Base-by-base conservation (phyloP, 1,284 basidiomycete species). In the Cystobasidiaceae sp. region DNA sequence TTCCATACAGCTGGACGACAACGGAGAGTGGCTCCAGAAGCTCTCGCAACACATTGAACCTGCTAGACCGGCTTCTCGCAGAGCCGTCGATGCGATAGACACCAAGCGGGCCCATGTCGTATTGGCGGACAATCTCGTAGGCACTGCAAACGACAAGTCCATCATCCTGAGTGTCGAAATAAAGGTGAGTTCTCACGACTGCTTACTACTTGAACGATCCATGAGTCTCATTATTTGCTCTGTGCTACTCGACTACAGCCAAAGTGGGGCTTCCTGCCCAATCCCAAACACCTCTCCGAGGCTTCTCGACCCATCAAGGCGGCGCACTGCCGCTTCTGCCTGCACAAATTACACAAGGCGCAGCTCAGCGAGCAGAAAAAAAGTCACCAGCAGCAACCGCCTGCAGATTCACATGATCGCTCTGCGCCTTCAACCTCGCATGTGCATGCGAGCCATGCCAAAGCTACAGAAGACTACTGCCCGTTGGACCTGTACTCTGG, bases 251-350 rank as follows among this genome's bases (percentile, higher is more conserved):
- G 23, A 11, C 5, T 37, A 56, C 71, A 94, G 92, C 92, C 92
- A 46, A 96, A 96, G 80, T 96, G 92, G 91, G 90, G 85, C 2
- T 94, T 96, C 77, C 77, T 94, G 30, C 90, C 92, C 5, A 80
- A 80, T 27, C 69, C 81, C 17, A 70, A 74, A 9, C 80, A 86
- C 77, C 79, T 89, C 50, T 85, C 89, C 0, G 72, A 79, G 2
- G 77, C 79, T 54, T 87, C 85, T 0, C 79, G 77, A 17, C 67
- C 73, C 0, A 78, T 85, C 72, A 96, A 94, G 79, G 80, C 80
- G 4, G 78, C 77, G 28, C 85, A 86, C 32, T 93, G 90, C 78
- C 83, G 92, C 68, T 93, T 89, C 76, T 91, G 90, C 75, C 87
- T 94, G 85, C 90, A 94, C 76, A 80, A 84, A n/a, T 81, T 84